Conservation (phyloP, 805 yeast genomes). For the Candida wancherniae region DNA sequence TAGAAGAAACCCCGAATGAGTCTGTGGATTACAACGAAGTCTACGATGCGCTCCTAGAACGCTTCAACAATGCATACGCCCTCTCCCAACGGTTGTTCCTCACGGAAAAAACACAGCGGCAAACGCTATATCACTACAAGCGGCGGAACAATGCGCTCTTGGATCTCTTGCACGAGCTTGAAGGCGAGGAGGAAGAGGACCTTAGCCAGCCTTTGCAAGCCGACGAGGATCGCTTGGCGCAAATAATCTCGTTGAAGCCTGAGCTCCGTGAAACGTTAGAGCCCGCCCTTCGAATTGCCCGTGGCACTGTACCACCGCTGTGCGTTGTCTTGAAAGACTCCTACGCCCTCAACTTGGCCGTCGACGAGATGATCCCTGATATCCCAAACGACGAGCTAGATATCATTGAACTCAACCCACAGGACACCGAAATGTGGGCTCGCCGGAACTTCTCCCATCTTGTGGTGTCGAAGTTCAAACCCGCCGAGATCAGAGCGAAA, state of each 20-base stretch:
- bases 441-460: constrained; percentile 33
- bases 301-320: constrained; percentile 6
- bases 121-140: constrained; percentile 29
- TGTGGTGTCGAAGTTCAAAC: constrained; percentile 32
- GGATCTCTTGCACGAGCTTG: constrained; percentile 23
- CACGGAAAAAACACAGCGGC: constrained; percentile 32
- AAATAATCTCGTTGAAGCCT: constrained; percentile 21
- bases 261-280: constrained; percentile 15
- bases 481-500: constrained; percentile 22
- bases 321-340: constrained; percentile 15
- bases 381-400: constrained; percentile 33
- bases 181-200: constrained; percentile 5
- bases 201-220: constrained; percentile 3
- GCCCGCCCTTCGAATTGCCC: constrained; percentile 15
- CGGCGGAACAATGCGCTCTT: constrained; percentile 36
- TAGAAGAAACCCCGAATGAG: constrained; percentile 4
- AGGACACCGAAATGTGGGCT: constrained; percentile 35
- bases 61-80: constrained; percentile 21
- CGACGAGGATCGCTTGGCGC: constrained; percentile 19
- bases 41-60: constrained; percentile 25
- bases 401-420: constrained; percentile 35
- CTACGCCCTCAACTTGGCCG: constrained; percentile 22
- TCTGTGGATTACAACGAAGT: constrained; percentile 22
- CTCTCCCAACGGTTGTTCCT: constrained; percentile 24
- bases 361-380: constrained; percentile 37